Evolutionary conservation across 169 alveolate genomes (phyloP).

Genomic region (Amoebophrya sp.): DNA sequence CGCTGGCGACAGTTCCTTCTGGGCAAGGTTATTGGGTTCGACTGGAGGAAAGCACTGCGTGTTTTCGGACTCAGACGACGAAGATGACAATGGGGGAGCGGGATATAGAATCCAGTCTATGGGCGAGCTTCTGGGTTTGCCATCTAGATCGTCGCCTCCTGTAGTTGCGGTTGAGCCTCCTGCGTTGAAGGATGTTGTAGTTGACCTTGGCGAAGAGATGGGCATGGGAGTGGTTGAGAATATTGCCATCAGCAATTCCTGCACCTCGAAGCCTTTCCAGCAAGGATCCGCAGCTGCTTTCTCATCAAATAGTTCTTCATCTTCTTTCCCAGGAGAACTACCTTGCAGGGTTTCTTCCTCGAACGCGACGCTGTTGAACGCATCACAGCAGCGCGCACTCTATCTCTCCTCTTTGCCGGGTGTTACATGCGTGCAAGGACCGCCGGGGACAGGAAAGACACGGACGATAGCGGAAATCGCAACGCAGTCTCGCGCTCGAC

Average conservation of each 20-base stretch:
- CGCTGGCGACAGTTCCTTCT: neutral
- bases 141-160: neutral
- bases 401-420: neutral
- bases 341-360: too few species aligned
- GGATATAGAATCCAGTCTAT: neutral
- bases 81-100: neutral
- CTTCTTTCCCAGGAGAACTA: too few species aligned
- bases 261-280: too few species aligned
- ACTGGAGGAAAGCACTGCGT: neutral
- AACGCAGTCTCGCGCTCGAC: neutral
- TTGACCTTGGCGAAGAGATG: too few species aligned
- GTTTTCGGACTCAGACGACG: neutral
- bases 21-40: neutral
- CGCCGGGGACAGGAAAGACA: conserved; percentile 21
- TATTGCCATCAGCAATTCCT: too few species aligned
- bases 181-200: too few species aligned
- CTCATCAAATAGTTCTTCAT: too few species aligned
- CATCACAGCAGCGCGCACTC: neutral
- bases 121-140: neutral
- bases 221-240: too few species aligned
- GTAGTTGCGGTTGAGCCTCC: too few species aligned
- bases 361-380: too few species aligned
- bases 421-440: neutral
- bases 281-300: too few species aligned
- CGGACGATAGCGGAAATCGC: neutral